These are phyloP conservation scores for Nadsonia starkeyi-henricii DNA, from an alignment of 1,139 yeast genomes.

Conservation along the genomic window DNA sequence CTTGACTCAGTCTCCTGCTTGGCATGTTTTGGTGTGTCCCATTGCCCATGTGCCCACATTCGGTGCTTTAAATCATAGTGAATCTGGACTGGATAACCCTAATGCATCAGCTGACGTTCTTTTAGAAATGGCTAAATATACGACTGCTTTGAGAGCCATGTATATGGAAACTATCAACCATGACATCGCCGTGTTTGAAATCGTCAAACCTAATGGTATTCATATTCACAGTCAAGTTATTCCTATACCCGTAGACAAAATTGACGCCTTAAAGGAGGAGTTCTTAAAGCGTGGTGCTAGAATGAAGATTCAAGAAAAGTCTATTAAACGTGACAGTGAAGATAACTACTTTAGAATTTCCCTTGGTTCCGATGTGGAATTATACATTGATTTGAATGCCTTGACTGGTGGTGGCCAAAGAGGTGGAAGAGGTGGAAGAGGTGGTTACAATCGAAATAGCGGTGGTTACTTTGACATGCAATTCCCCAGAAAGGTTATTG, in stretches of 20 bases:
- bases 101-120: conserved; percentile 8
- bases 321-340: not conserved
- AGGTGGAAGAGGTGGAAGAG: conserved; percentile 28
- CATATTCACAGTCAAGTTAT: conserved; percentile 25
- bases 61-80: not conserved
- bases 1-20: conserved; percentile 38
- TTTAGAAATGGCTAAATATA: conserved; percentile 15
- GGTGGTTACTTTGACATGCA: conserved; percentile 12
- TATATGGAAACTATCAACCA: conserved; percentile 12
- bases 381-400: conserved; percentile 36
- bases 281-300: conserved; percentile 12
- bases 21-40: conserved; percentile 77
- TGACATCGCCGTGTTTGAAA: conserved; percentile 19
- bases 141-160: conserved; percentile 14
- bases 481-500: conserved; percentile 45
- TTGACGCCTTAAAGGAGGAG: conserved; percentile 12
- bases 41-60: conserved; percentile 52
- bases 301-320: conserved; percentile 3
- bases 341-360: conserved; percentile 2
- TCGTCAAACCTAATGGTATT: conserved; percentile 20
- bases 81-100: conserved; percentile 1
- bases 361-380: not conserved
- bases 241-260: conserved; percentile 17
- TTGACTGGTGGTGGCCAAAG: conserved; percentile 98
- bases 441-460: conserved; percentile 7